Evolutionary conservation across 1,284 basidiomycete species (phyloP).

Genomic region (Tilletia walkeri): DNA sequence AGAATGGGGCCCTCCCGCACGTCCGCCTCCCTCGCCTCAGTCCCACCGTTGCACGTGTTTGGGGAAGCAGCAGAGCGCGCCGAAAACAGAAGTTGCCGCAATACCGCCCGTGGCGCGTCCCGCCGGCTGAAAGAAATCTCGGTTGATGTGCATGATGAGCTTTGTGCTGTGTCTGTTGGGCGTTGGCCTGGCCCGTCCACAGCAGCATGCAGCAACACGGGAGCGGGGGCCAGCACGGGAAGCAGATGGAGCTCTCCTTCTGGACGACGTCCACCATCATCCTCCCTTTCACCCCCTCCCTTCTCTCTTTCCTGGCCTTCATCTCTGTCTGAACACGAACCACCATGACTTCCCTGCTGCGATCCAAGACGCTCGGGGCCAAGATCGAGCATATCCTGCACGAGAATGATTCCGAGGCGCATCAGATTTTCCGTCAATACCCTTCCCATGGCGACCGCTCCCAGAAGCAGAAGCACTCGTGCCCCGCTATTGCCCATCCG

Average conservation of each 20-base stretch:
- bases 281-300: background rate
- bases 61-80: too few relatives aligned
- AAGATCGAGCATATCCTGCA: constrained; percentile 23
- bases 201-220: too few relatives aligned
- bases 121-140: too few relatives aligned
- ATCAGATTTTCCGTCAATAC: constrained; percentile 43
- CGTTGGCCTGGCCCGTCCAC: too few relatives aligned
- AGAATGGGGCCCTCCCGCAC: too few relatives aligned
- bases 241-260: background rate
- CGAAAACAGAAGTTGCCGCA: too few relatives aligned
- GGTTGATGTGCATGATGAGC: too few relatives aligned
- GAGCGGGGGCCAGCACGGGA: too few relatives aligned
- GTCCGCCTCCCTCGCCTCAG: too few relatives aligned
- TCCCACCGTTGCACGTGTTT: too few relatives aligned
- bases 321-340: background rate
- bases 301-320: background rate
- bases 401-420: constrained; percentile 43
- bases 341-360: constrained; percentile 5
- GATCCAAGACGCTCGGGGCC: constrained; percentile 9
- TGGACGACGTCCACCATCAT: background rate
- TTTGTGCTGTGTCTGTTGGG: too few relatives aligned
- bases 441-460: constrained; percentile 33
- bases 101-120: too few relatives aligned
- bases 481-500: constrained; percentile 51
- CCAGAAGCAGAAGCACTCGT: constrained; percentile 27